phyloP scores from a whole-genome alignment of 192 early-diverging fungal species.

The Backusella morwellensis region DNA sequence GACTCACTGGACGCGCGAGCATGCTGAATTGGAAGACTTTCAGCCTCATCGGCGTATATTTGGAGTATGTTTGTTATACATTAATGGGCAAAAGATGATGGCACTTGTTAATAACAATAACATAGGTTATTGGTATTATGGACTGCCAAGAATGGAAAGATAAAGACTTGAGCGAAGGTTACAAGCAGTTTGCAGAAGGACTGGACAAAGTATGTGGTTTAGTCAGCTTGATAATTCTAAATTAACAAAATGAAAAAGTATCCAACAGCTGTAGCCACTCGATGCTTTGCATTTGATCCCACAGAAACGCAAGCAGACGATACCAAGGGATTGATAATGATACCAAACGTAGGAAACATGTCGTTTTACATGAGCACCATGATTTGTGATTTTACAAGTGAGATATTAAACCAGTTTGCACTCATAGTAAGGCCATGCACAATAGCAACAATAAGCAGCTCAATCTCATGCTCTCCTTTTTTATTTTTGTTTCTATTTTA shows the following conservation, averaged over 20 bases:
- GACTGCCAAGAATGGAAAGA: slow-evolving; percentile 69
- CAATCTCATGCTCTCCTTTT: background rate
- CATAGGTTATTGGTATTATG: slow-evolving; percentile 78
- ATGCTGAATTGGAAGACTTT: slow-evolving; percentile 73
- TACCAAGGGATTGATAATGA: slow-evolving; percentile 72
- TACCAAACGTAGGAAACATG: slow-evolving; percentile 77
- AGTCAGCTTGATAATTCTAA: background rate
- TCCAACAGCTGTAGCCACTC: slow-evolving; percentile 62
- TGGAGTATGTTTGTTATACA: slow-evolving; percentile 47
- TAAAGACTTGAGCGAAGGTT: slow-evolving; percentile 56
- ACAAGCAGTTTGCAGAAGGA: slow-evolving; percentile 57
- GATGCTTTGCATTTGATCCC: slow-evolving; percentile 86
- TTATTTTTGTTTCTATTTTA: background rate
- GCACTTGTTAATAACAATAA: background rate
- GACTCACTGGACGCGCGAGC: slow-evolving; percentile 65
- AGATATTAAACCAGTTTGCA: slow-evolving; percentile 65
- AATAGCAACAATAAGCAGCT: background rate
- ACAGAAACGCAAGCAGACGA: slow-evolving; percentile 70
- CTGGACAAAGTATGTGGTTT: slow-evolving; percentile 51
- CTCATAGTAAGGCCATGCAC: slow-evolving; percentile 46
- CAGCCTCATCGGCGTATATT: slow-evolving; percentile 71
- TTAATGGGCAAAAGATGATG: background rate
- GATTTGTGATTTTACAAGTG: slow-evolving; percentile 78
- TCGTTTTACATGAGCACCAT: slow-evolving; percentile 73
- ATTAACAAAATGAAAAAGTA: slow-evolving; percentile 45